Base-by-base conservation (phyloP, 2,329 filamentous ascomycete species). In the Cladosporium sp. region DNA sequence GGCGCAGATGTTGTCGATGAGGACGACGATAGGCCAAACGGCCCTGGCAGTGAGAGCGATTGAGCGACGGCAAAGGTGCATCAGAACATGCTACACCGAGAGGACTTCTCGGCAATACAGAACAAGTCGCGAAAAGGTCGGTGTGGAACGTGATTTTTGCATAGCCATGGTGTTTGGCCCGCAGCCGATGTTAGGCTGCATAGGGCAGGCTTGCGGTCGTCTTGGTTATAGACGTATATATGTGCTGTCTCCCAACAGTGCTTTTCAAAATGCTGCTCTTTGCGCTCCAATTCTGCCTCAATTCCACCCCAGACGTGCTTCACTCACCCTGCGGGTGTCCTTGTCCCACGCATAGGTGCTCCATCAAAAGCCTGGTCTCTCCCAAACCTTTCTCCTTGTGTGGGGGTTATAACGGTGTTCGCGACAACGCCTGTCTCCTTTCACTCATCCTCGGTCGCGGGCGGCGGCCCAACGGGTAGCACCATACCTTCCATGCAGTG, bases 401-500 rank as follows among this genome's bases (percentile, higher is more conserved):
- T 16, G 23, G 36, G 18, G 16, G 13, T 16, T 18, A 13, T 18
- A 5, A 32, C n/a, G 30, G 43, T 23, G 6, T 34, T 21, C 3
- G 39, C n/a, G 39, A 46, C 39, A 46, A 13, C 16, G 39, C 39
- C 18, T 21, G 39, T 46, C n/a, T 46, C 10, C 3, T 8, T 3
- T 65, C 64, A 65, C 25, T 65, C 64, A 32, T 65, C 64, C 16
- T 65, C 64, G 34, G 49, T 59, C 23, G 46, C 58, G 4, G 64
- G 64, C n/a, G 64, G 57, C 21, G 64, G 57, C 6, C 64, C 64
- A 18, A 88, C 88, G 13, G 88, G 88, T 69, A 87, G 80, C 30
- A 89, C 83, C 86, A 89, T 89, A 72, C 85, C 84, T 76, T 96
- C 90, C 72, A 98, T 89, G 81, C 97, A 85, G 78, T 88, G 85